Base-by-base conservation (phyloP, 208 protist species). In the Angomonas ambiguus region DNA sequence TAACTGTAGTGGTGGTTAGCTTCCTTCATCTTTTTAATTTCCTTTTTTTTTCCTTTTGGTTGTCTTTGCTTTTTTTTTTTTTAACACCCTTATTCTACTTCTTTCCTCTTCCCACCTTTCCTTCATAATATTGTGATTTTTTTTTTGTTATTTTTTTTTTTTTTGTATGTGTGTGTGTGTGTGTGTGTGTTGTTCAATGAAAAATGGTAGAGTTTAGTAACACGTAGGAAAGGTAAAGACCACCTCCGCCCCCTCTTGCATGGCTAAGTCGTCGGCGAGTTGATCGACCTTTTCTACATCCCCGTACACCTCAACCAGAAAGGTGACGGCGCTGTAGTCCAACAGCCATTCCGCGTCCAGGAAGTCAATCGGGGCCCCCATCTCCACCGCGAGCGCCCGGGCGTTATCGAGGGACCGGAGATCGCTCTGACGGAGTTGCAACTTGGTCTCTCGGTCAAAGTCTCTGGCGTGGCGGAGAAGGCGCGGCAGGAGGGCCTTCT, bases 291-390 rank as follows among this genome's bases (percentile, higher is more conserved):
- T 31, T 48, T 75, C 65, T 1, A 67, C 55, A 53, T 75, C 74
- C 5, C 74, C 84, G 73, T 80, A 87, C 28, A 90, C 84, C 58
- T 90, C 67, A 24, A 94, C 83, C 20, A 94, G 76, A 67, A 94
- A 94, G 18, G 88, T 94, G 13, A 94, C 72, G 48, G 83, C 85
- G 28, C 73, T 90, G 16, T 87, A 72, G 76, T 91, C 88, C 13
- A 94, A 76, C 71, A 91, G 74, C 85, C 88, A 94, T 76, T 94
- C 84, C 2, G 85, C 84, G 55, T 94, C 88, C 10, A 91, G 67
- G 68, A 94, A 91, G 34, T 71, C 72, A 18, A 91, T 73, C 2
- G 76, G 75, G 18, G 72, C 85, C 6, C 66, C 61, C 48, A 87
- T 56, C 38, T 88, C 80, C 45, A 66, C 56, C 5, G 82, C 88